Base-by-base conservation (phyloP, 192 early-diverging fungal genomes). In the Backusella circina region DNA sequence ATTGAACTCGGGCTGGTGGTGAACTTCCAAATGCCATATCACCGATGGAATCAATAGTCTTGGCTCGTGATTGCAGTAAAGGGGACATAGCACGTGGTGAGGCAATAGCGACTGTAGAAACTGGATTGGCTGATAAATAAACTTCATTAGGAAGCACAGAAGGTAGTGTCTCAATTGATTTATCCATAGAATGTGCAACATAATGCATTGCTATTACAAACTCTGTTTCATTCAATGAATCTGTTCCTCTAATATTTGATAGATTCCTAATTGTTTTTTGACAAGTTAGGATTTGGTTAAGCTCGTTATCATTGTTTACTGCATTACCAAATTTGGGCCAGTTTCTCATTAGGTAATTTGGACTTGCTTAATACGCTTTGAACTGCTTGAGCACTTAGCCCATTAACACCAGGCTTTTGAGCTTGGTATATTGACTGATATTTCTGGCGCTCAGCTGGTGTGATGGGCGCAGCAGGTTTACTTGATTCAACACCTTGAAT, bases 201-300 rank as follows among this genome's bases (percentile, higher is more conserved):
- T 94, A 92, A 76, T 90, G 88, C 96, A 99, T 97, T 41, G 95
- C 95, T 66, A 95, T 90, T 50, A 92, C 88, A 80, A 99, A 99
- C 78, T 97, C 95, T 9, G 89, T 83, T 67, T 94, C 84, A 69
- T 90, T 88, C 36, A 99, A 79, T 67, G 89, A 88, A 54, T 93
- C 93, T 23, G 90, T 82, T 1, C 82, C 72, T 38, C 89, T 87
- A 13, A 90, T 88, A 77, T 99, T 96, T 5, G 92, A 94, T 75
- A 99, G 79, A 68, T 66, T 39, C 91, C 91, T 93, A 75, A 15
- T 15, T 3, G 12, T 15, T 21, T 21, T 21, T 33, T 35, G 9
- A 9, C 41, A 26, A 57, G 23, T 57, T 57, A 57, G 26, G 2
- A 23, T 57, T 57, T 26, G 54, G 54, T 10, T 57, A 57, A 28